Conservation (phyloP, 768 basidiomycete species). For the Inosperma sp. region DNA sequence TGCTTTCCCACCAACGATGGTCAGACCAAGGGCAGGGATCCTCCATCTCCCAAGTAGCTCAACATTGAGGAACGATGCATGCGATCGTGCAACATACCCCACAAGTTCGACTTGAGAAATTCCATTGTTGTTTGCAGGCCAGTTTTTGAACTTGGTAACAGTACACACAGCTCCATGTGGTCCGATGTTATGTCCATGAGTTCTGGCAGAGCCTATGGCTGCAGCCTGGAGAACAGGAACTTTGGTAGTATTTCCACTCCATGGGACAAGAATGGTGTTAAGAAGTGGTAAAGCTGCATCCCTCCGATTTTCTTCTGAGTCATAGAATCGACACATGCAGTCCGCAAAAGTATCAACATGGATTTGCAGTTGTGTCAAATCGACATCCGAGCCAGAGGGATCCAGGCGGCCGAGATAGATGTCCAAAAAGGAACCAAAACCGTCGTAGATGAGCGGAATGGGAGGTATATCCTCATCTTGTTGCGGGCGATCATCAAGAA, state of each 20-base stretch:
- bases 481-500: conserved; percentile 17
- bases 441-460: neutral
- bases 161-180: neutral
- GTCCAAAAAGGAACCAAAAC: neutral
- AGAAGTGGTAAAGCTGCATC: conserved; percentile 1
- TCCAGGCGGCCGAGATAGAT: conserved; percentile 8
- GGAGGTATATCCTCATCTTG: conserved; percentile 2
- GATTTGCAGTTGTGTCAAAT: conserved; percentile 5
- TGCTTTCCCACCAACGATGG: conserved; percentile 16
- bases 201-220: neutral
- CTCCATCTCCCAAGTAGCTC: conserved; percentile 10
- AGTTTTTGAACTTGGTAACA: neutral
- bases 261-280: neutral
- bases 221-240: neutral
- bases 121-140: neutral
- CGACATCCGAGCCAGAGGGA: conserved; percentile 5
- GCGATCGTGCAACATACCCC: neutral
- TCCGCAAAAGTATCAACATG: conserved; percentile 12
- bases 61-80: neutral
- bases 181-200: neutral
- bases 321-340: conserved; percentile 17
- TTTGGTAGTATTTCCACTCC: neutral
- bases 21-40: conserved; percentile 17
- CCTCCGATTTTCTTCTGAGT: conserved; percentile 9
- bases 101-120: neutral